These are phyloP conservation scores for Alternaria burnsii DNA, from an alignment of 2,329 filamentous ascomycete species.

Conservation along the genomic window DNA sequence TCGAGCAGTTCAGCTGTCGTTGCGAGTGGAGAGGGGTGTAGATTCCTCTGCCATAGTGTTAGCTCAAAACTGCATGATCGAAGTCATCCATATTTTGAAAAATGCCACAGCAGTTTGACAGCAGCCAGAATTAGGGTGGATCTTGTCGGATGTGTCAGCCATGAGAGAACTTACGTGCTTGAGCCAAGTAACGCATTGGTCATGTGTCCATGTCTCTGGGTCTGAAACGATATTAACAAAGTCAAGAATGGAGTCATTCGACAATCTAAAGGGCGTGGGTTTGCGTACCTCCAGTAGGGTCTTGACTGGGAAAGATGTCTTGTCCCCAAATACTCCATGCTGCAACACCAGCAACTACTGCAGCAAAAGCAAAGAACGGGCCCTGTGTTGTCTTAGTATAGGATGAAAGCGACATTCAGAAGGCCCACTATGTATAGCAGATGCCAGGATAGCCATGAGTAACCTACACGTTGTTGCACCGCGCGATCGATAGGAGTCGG, in stretches of 20 bases:
- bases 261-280: constrained; percentile 1
- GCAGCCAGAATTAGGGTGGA: not conserved
- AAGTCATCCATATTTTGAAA: not conserved
- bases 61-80: not conserved
- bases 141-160: not conserved
- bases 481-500: constrained; percentile 61
- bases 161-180: constrained; percentile 70
- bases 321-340: constrained; percentile 86
- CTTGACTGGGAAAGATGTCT: constrained; percentile 81
- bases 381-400: constrained; percentile 27
- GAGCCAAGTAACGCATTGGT: constrained; percentile 84
- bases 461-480: constrained; percentile 54
- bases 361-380: constrained; percentile 68
- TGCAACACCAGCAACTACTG: constrained; percentile 80
- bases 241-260: not conserved
- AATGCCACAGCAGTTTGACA: not conserved
- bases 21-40: constrained; percentile 67
- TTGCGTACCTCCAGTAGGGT: constrained; percentile 76
- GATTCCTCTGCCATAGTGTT: constrained; percentile 62
- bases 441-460: constrained; percentile 28
- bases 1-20: constrained; percentile 72
- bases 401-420: not conserved
- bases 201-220: constrained; percentile 76
- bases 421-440: constrained; percentile 34
- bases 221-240: constrained; percentile 53